Evolutionary conservation across 2,329 filamentous ascomycete genomes (phyloP), one percentile per base, ranked within the genome.

Genomic region (Coniochaeta sp.): DNA sequence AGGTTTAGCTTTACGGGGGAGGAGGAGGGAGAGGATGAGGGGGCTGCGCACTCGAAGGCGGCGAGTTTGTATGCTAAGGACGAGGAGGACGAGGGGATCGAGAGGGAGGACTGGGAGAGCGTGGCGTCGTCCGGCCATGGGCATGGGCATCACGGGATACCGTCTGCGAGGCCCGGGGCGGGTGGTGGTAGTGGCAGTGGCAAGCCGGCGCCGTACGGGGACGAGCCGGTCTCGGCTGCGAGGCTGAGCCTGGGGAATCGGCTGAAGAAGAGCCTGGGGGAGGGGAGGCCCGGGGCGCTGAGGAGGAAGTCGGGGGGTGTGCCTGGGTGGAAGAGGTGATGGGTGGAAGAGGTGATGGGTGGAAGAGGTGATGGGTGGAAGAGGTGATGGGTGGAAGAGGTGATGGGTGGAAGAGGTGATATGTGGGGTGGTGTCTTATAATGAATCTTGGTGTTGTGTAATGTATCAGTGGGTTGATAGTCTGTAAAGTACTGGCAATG

Each of bases 221-320:
- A 70, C 24, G 69, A 70, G 26, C 71, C 73, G 1, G 59, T 75
- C 22, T 76, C 73, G 4, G 74, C 76, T 50, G 79, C 81, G 10
- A 72, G 74, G 58, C 70, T 83, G 65, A 83, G 79, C 58, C 70
- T 84, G 42, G 80, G 79, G 5, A 79, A 75, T 62, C 74, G 81
- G 65, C 67, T 84, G 24, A 79, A 77, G 67, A 81, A 77, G 63
- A 77, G 77, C 28, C 76, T 79, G 1, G 77, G 76, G 1, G 71
- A 75, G 75, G 78, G 77, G 12, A 74, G 79, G 57, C 73, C 75
- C 24, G 73, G 77, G 19, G 77, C 74, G 61, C 54, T 77, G 59
- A 72, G 73, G 59, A 73, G 71, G 61, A 73, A 71, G 55, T 65
- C 65, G 16, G 66, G 65, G 10, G 63, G 62, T 47, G 61, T 65